Evolutionary conservation across 108 stramenopile species (phyloP), one percentile per base, ranked within the genome.

Genomic region (Epipyxis sp.): DNA sequence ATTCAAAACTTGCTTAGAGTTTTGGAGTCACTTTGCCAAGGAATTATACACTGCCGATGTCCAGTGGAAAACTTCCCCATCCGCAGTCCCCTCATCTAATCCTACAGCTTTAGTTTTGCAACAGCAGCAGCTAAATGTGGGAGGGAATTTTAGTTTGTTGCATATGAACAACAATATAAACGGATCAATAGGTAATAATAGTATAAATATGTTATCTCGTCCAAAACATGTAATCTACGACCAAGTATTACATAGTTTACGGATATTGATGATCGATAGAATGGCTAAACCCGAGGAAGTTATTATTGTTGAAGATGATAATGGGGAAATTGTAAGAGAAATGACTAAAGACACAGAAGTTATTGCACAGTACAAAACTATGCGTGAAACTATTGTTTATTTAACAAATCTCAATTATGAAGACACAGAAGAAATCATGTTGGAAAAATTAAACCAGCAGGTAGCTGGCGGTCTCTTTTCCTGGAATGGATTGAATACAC

Each of bases 231-330:
- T 94, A 62, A 90, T 83, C 65, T 81, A 92, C 69, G 96, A 97
- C 76, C 88, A 83, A n/a, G 85, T 86, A 2, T 88, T 97, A 42
- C 85, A 96, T 44, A 90, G 89, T 25, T 92, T 95, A 1, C 92
- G 97, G 44, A 88, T 90, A 39, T 95, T 99, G 30, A 92, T 97
- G 90, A 97, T 98, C 83, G 88, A 91, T 34, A 93, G 90, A 79
- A 99, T 99, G 99, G 95, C 95, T 77, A 98, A 98, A 81, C 99
- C 99, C n/a, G 97, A 99, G 80, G 99, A 99, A 86, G 99, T 99
- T 25, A 89, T 99, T 77, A 92, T 99, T 81, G 97, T 97, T 0
- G 97, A 97, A 82, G 96, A 97, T 81, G 99, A 98, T 77, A 94
- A 96, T 78, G 99, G 99, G 54, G 94, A 97, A 82, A 94, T 96